Evolutionary conservation across 352 stramenopile species (phyloP), one percentile per base, ranked within the genome.

Genomic region (Phytophthora sojae): DNA sequence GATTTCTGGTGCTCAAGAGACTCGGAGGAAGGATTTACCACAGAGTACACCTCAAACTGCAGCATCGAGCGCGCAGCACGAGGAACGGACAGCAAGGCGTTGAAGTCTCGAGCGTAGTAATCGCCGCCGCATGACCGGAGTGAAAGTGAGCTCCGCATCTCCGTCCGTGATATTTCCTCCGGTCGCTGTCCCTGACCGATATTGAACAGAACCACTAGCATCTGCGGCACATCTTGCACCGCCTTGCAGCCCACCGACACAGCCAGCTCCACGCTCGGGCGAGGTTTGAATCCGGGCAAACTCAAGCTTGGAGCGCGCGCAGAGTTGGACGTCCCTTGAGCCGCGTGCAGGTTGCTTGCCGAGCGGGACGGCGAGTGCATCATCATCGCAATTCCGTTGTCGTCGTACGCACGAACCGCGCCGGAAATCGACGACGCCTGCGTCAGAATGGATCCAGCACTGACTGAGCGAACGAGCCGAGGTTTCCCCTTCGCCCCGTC

Each of bases 71-170:
- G 82, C 23, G 77, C 75, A n/a, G 77, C 79, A 6, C 90, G 74
- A 11, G 89, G 88, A 39, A 96, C 79, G 3, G 84, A 88, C 12
- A 96, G 60, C 58, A 94, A 68, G 4, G 79, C 79, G 61, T 80
- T 92, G 45, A 96, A 96, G 66, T 96, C 89, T 0, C 89, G 79
- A 21, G 85, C 88, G 64, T 84, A 94, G 35, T 91, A 92, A 47
- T 94, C 86, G 0, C 82, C 85, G 25, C 86, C 88, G 53, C 86
- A 95, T 0, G 81, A 80, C 57, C 88, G 86, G 61, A 95, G 65
- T 17, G 80, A 78, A n/a, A 95, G 68, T 6, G 84, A 81, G 11
- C 85, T 82, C 44, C 92, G 81, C 57, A 95, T 86, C 64, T 96
- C 89, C 3, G 89, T 96, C 0, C 89, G 88, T 4, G 82, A 88